Base-by-base conservation (phyloP, 495 filamentous ascomycete genomes). In the Terfezia claveryi region DNA sequence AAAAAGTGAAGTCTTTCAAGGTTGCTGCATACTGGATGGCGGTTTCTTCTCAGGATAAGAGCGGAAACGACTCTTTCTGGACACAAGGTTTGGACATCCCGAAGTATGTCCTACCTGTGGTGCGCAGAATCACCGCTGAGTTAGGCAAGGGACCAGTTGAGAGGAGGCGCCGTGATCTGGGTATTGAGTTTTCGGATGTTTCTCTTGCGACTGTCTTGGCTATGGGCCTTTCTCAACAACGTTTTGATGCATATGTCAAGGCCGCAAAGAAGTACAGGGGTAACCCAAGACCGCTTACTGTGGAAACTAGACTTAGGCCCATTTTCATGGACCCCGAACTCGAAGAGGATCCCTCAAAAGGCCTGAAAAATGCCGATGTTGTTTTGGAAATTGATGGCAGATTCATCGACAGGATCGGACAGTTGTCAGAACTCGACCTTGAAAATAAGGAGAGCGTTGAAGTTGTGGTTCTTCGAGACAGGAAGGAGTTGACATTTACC, bases 151-250 rank as follows among this genome's bases (percentile, higher is more conserved):
- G 55, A 5, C 17, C 23, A 2, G 61, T 55, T 16, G 63, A 66
- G 14, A 63, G 62, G 7, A 37, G 54, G 12, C 53, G 55, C 16
- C 53, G 57, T n/a, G 63, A 65, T 50, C 54, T 66, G 6, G 63
- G 63, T 7, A 65, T 66, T 36, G 63, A 66, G 23, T 66, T 66
- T 54, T 62, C 63, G 5, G 63, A 66, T 37, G 62, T 66, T 59
- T 55, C 63, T n/a, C 63, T 66, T n/a, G 65, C 63, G 0, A 65
- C 60, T 38, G 63, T 62, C 37, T 62, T 54, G 23, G 62, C 63
- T 10, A 66, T 66, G 63, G 63, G 63, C 6, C 41, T 66, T 36
- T 61, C 60, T 10, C 59, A 61, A 17, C 54, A 57, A 37, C 57
- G 63, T 23, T 66, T 65, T 38, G 57, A 63, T 54, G 57, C 57